These are phyloP conservation scores for Conticribra guillardii DNA, from an alignment of 108 stramenopile genomes.

Conservation along the genomic window DNA sequence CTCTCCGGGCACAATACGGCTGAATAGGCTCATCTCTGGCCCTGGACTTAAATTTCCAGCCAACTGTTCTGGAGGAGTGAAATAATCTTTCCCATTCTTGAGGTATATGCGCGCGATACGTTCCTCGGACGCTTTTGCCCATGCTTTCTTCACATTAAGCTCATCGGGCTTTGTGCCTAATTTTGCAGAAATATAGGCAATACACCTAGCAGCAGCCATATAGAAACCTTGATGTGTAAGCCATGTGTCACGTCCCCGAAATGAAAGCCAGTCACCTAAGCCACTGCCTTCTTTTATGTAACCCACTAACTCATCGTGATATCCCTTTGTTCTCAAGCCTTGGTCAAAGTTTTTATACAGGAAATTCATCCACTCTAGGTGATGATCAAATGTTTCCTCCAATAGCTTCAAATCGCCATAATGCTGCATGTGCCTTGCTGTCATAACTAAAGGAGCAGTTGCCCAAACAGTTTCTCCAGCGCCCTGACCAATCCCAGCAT, in stretches of 20 bases:
- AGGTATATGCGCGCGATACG: conserved; percentile 42
- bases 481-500: conserved; percentile 38
- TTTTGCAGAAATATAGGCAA: conserved; percentile 45
- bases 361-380: conserved; percentile 41
- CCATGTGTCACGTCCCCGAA: conserved; percentile 50
- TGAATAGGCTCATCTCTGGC: conserved; percentile 45
- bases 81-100: conserved; percentile 34
- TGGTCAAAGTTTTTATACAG: conserved; percentile 42
- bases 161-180: conserved; percentile 8
- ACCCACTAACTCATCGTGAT: conserved; percentile 41
- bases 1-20: conserved; percentile 43
- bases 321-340: conserved; percentile 38
- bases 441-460: conserved; percentile 41
- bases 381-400: conserved; percentile 28
- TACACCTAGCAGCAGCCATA: conserved; percentile 49
- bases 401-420: conserved; percentile 47
- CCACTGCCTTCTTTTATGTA: conserved; percentile 44
- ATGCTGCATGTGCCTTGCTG: conserved; percentile 45
- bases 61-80: conserved; percentile 31
- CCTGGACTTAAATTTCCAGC: conserved; percentile 33
- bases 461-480: conserved; percentile 46
- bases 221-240: conserved; percentile 49
- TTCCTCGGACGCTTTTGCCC: conserved; percentile 22
- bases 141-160: conserved; percentile 9
- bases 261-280: conserved; percentile 47